phyloP scores from a whole-genome alignment of 176 grass and related monocot species.

The Paspalum vaginatum region DNA sequence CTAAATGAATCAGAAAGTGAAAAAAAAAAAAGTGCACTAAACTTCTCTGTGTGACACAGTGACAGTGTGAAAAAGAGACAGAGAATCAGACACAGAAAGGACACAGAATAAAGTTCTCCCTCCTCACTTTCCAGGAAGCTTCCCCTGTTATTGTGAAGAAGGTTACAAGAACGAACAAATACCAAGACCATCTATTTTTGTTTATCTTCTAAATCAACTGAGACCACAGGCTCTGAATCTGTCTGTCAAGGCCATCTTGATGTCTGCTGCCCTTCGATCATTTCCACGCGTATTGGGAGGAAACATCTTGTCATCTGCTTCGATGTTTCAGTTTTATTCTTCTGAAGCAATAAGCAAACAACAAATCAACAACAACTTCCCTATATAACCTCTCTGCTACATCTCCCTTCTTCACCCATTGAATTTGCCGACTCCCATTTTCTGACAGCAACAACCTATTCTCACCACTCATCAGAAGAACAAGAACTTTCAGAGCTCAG shows the following conservation, averaged over 20 bases:
- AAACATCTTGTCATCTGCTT: constrained; percentile 47
- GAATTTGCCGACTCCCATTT: not conserved
- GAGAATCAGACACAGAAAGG: not conserved
- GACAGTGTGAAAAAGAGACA: not conserved
- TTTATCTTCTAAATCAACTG: not conserved
- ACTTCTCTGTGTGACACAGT: not conserved
- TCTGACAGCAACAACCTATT: not conserved
- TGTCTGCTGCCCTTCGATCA: not conserved
- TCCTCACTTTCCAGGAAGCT: constrained; percentile 47
- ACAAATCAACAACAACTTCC: not conserved
- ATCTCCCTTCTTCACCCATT: not conserved
- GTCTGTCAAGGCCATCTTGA: constrained; percentile 19
- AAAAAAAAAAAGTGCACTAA: not conserved
- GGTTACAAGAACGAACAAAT: constrained; percentile 28
- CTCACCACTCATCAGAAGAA: constrained; percentile 4
- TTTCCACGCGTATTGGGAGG: constrained; percentile 14
- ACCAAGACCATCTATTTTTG: not conserved
- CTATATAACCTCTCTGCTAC: constrained; percentile 41
- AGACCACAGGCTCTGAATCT: constrained; percentile 34
- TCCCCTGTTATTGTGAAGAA: constrained; percentile 7
- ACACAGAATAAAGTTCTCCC: not conserved
- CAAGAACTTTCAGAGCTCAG: not conserved
- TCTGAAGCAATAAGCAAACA: constrained; percentile 7
- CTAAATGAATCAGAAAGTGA: not conserved
- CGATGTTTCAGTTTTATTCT: constrained; percentile 40